A percentile compares a stretch with the other conserved stretches of the same genome.
Conservation (phyloP, 345 rosid species). For the Dovyalis caffra region DNA sequence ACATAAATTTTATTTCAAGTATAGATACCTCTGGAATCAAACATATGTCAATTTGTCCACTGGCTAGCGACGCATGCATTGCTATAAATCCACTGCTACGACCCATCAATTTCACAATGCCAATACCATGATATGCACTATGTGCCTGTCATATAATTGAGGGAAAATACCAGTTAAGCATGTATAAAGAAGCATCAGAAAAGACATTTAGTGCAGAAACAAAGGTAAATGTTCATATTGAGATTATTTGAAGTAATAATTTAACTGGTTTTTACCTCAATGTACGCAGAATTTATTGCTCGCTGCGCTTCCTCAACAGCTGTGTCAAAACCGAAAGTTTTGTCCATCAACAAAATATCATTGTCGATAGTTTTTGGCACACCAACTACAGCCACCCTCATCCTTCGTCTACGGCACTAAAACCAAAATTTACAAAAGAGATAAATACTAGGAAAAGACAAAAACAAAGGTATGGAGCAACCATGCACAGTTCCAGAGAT, state of each 20-base stretch:
- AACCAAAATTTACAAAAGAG: slow-evolving; percentile 13
- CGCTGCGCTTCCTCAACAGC: slow-evolving; percentile 99
- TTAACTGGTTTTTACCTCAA: slow-evolving; percentile 59
- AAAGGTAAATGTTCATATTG: background rate
- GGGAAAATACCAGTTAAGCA: background rate
- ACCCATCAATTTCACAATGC: slow-evolving; percentile 96
- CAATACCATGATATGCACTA: slow-evolving; percentile 96
- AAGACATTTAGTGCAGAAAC: slow-evolving; percentile 12
- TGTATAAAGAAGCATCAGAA: slow-evolving; percentile 3
- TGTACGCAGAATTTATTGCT: slow-evolving; percentile 95
- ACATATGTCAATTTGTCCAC: slow-evolving; percentile 96
- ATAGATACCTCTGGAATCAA: slow-evolving; percentile 91
- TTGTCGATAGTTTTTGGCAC: slow-evolving; percentile 98
- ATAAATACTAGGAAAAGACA: background rate
- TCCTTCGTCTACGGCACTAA: slow-evolving; percentile 73
- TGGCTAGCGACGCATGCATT: slow-evolving; percentile 96
- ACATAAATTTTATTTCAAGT: background rate
- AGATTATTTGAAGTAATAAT: background rate
- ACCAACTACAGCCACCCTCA: slow-evolving; percentile 90
- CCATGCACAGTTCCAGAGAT: background rate
- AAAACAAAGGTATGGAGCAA: background rate
- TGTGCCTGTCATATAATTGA: slow-evolving; percentile 56
- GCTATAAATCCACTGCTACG: slow-evolving; percentile 98
- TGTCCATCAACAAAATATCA: slow-evolving; percentile 93
- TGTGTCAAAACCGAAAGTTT: slow-evolving; percentile 96